phyloP scores from a whole-genome alignment of 441 rosid species.

The Syzygium syzygioides region DNA sequence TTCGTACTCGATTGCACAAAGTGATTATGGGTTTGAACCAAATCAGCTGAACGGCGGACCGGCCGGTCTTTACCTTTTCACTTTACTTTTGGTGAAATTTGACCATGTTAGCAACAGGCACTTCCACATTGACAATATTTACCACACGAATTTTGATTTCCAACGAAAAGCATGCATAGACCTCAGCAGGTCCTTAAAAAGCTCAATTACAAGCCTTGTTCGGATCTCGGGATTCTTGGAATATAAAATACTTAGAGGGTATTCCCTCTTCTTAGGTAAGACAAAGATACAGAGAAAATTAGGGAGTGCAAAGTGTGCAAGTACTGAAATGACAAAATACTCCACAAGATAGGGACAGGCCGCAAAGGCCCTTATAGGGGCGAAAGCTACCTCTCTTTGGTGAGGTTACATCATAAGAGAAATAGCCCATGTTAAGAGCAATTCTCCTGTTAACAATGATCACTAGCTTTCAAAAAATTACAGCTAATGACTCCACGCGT shows the following conservation, averaged over 20 bases:
- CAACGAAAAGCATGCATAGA: too few species aligned
- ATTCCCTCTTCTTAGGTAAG: too few species aligned
- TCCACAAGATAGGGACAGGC: too few species aligned
- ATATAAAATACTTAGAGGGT: too few species aligned
- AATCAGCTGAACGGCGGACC: neutral
- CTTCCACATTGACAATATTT: neutral
- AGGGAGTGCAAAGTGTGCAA: too few species aligned
- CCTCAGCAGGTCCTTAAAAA: too few species aligned
- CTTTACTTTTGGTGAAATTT: neutral
- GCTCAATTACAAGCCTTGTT: too few species aligned
- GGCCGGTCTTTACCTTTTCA: neutral
- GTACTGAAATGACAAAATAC: too few species aligned
- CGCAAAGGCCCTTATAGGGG: too few species aligned
- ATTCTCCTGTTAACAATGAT: neutral
- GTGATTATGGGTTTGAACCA: neutral
- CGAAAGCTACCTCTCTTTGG: too few species aligned
- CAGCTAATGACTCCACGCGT: neutral
- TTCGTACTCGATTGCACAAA: neutral
- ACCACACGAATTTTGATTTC: fast-evolving
- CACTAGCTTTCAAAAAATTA: neutral
- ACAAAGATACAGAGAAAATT: too few species aligned
- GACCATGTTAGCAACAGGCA: neutral
- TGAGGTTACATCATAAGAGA: neutral
- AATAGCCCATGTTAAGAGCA: neutral
- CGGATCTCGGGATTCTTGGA: too few species aligned